Base-by-base conservation (phyloP, 305 asterid species). In the Andrographis paniculata region DNA sequence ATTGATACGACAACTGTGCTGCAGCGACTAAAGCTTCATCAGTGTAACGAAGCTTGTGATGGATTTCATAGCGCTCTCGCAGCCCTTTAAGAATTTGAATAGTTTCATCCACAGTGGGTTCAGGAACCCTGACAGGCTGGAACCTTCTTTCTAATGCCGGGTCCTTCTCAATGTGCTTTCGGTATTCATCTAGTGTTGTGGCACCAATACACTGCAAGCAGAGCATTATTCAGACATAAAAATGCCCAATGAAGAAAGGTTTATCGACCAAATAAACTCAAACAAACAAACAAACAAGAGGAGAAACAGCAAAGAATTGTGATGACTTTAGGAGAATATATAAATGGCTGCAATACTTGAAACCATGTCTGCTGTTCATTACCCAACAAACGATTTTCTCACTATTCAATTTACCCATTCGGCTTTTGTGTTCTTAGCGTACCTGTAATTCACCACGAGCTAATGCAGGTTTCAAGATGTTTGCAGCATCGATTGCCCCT, bases 361-460 rank as follows among this genome's bases (percentile, higher is more conserved):
- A 20, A 17, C 18, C 52, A 31, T 31, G 12, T 31, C 10, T 31
- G 37, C 2, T 10, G 2, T 5, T 8, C 11, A 31, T 24, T 24
- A 10, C 37, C 4, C 14, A 31, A 14, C 11, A 11, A 31, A 31
- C 37, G 1, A n/a, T n/a, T n/a, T n/a, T n/a, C n/a, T n/a, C 14
- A 5, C 14, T 33, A 8, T 33, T 2, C 13, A 33, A 3, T 33
- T 33, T 33, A 2, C 39, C 14, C 10, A 33, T n/a, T 8, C n/a
- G 39, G 14, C 2, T 42, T 48, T 17, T 9, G 42, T 16, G 17
- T 55, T 48, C 14, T 15, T 12, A 40, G 49, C 77, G 39, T 53
- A 89, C 98, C 95, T 89, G 98, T 33, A 89, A 66, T 79, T 89
- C 98, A 69, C 98, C 96, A 21, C 96, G 87, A 61, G 99, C 93